These are phyloP conservation scores for Stephania yunnanensis DNA, from an alignment of 164 flowering plant genomes.

Conservation along the genomic window DNA sequence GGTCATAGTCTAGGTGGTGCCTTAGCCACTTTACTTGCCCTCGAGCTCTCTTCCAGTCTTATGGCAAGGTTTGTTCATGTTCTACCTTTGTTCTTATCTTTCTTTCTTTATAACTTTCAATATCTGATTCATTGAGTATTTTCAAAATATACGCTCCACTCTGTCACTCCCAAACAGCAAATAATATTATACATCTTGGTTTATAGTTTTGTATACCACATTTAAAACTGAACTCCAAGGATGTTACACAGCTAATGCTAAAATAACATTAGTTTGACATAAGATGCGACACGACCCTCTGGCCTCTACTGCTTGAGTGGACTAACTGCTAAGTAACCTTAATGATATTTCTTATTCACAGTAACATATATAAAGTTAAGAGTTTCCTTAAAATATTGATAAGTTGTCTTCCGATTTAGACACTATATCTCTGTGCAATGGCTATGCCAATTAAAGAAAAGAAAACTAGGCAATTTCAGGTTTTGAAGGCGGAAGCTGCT, in stretches of 20 bases:
- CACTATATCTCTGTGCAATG: neutral
- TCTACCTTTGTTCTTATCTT: neutral
- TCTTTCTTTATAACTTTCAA: neutral
- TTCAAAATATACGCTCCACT: no score
- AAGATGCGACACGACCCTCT: no score
- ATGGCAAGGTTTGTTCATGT: conserved; percentile 66
- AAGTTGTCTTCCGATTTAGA: neutral
- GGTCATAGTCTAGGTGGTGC: conserved; percentile 99
- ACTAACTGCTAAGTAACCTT: no score
- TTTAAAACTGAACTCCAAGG: no score
- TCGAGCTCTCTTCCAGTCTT: conserved; percentile 87
- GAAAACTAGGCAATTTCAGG: neutral
- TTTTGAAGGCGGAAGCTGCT: neutral
- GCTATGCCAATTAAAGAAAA: neutral
- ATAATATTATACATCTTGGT: no score
- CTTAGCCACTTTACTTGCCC: conserved; percentile 87
- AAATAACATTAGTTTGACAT: no score
- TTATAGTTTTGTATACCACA: no score
- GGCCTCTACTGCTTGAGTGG: no score
- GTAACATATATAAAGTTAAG: neutral
- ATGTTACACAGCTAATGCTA: no score
- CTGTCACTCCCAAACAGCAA: no score
- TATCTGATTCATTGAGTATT: neutral
- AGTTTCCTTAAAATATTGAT: neutral
- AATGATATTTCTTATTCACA: no score